Percentiles rank a stretch among this genome's conserved stretches.
phyloP scores from a whole-genome alignment of 192 early-diverging fungal species.

The Coemansia sp. region DNA sequence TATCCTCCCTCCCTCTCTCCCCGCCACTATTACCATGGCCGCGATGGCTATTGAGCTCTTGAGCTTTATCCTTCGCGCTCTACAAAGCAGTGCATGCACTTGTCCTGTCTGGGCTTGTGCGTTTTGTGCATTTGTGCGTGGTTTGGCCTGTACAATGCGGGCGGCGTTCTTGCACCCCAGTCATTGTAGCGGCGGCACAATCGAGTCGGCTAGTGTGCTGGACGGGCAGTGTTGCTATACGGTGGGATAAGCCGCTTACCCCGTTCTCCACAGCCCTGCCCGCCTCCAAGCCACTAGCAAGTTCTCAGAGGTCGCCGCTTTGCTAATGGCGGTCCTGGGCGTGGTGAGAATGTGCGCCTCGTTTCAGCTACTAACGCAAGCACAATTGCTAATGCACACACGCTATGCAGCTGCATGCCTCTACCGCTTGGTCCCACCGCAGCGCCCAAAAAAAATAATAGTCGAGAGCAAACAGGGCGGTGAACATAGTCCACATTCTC shows the following conservation, averaged over 20 bases:
- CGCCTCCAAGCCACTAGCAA: neutral
- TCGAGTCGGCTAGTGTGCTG: neutral
- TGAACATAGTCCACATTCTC: conserved; percentile 4
- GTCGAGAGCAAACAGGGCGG: neutral
- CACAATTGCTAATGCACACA: conserved; percentile 1
- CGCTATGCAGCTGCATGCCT: conserved; percentile 3
- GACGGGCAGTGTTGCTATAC: neutral
- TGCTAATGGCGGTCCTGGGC: neutral
- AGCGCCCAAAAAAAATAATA: neutral
- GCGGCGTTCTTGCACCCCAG: neutral
- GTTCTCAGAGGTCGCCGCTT: neutral
- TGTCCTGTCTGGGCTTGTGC: neutral
- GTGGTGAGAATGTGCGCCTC: neutral
- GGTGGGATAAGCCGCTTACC: neutral
- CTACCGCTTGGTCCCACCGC: conserved; percentile 3
- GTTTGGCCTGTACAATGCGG: neutral
- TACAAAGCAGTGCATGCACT: neutral
- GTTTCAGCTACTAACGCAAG: neutral
- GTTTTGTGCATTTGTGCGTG: neutral
- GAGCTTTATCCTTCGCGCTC: neutral
- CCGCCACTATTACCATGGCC: neutral
- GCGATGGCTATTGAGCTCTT: neutral
- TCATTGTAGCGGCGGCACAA: conserved; percentile 2
- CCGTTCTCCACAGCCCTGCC: conserved; percentile 2
- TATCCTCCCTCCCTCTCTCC: neutral